Evolutionary conservation across 495 filamentous ascomycete species (phyloP).

Genomic region (Sordaria brevicollis): DNA sequence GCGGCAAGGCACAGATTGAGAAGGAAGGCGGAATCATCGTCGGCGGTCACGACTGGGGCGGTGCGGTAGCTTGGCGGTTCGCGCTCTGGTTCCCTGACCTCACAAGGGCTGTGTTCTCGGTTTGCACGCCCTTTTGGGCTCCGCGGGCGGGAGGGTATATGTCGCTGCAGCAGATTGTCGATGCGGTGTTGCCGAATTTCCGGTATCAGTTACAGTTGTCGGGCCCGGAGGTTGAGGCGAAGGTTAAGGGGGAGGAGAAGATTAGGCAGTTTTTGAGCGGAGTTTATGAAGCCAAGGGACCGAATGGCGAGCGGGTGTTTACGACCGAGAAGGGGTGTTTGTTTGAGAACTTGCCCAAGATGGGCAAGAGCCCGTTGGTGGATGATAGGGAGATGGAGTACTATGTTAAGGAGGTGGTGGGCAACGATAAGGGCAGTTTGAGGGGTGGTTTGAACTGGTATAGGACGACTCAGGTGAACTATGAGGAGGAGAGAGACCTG

Average conservation of each 20-base stretch:
- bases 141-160: slow-evolving; percentile 35
- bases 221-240: slow-evolving; percentile 52
- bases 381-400: slow-evolving; percentile 62
- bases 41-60: slow-evolving; percentile 83
- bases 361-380: slow-evolving; percentile 47
- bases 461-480: slow-evolving; percentile 58
- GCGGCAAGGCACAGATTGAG: slow-evolving; percentile 48
- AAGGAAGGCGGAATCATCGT: slow-evolving; percentile 39
- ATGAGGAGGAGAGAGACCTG: slow-evolving; percentile 56
- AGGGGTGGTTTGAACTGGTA: slow-evolving; percentile 85
- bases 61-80: slow-evolving; percentile 45
- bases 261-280: slow-evolving; percentile 58
- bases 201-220: slow-evolving; percentile 74
- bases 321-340: slow-evolving; percentile 43
- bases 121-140: slow-evolving; percentile 65
- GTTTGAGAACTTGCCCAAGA: slow-evolving; percentile 30
- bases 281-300: slow-evolving; percentile 54
- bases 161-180: slow-evolving; percentile 40
- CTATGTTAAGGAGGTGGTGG: slow-evolving; percentile 59
- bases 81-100: slow-evolving; percentile 63
- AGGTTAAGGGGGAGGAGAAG: slow-evolving; percentile 40
- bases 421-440: slow-evolving; percentile 46
- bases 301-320: slow-evolving; percentile 45
- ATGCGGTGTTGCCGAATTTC: slow-evolving; percentile 57
- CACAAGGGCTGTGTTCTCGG: slow-evolving; percentile 58